Percentiles rank a stretch among this genome's conserved stretches.
phyloP scores from a whole-genome alignment of 2,329 filamentous ascomycete genomes.

The Penicillium sp. region DNA sequence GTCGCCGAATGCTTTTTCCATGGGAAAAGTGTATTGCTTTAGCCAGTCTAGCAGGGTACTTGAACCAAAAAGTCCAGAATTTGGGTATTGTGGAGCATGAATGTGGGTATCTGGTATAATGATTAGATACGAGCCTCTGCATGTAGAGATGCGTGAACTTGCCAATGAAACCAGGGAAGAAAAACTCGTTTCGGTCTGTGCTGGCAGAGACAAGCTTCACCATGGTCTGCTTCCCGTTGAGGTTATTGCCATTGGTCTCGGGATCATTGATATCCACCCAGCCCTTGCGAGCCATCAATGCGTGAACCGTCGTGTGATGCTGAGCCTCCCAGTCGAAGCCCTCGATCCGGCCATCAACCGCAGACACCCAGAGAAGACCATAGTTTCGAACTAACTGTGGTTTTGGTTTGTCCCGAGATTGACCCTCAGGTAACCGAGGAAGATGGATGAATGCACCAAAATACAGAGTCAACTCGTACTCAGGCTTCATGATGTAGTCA shows the following conservation, averaged over 20 bases:
- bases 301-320: conserved; percentile 25
- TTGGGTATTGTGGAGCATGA: conserved; percentile 93
- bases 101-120: conserved; percentile 77
- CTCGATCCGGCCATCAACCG: conserved; percentile 34
- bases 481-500: conserved; percentile 5
- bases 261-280: conserved; percentile 27
- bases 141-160: conserved; percentile 7
- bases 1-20: conserved; percentile 71
- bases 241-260: conserved; percentile 12
- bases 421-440: conserved; percentile 31
- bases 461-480: conserved; percentile 50
- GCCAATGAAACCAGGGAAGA: conserved; percentile 53
- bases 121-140: neutral
- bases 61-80: conserved; percentile 90
- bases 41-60: conserved; percentile 93
- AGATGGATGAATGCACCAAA: conserved; percentile 64
- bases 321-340: conserved; percentile 35
- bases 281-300: conserved; percentile 33
- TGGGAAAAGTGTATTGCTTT: conserved; percentile 89
- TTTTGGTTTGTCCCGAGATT: conserved; percentile 26
- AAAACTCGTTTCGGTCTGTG: conserved; percentile 45
- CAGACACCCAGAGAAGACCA: conserved; percentile 43
- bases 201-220: conserved; percentile 40
- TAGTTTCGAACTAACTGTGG: conserved; percentile 55
- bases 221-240: conserved; percentile 10